Base-by-base conservation (phyloP, 441 rosid genomes). In the Hura crepitans region DNA sequence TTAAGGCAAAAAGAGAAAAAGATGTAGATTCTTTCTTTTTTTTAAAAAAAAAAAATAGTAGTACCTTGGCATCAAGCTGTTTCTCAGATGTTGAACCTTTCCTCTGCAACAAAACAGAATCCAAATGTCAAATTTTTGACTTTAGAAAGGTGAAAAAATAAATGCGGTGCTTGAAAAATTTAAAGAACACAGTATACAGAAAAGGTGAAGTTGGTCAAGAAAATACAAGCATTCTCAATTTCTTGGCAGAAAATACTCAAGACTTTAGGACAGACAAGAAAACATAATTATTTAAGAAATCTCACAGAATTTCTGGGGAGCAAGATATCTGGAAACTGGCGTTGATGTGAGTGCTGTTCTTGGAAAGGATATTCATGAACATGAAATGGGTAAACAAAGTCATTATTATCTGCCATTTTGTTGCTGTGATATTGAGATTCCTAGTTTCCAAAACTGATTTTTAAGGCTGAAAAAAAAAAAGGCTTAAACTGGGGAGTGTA, bases 41-140 rank as follows among this genome's bases (percentile, higher is more conserved):
- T 42, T 42, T 7, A 20, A 45, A 31, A 37, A 10, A 6, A 37
- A 37, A 37, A 37, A 42, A 9, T 42, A 6, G 10, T 42, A 23
- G 56, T 68, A 90, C 99, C 99, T 95, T 95, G 45, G 99, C 95
- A 81, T 95, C 99, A 73, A 85, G 93, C 30, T 76, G 96, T 75
- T 83, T 92, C 58, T 87, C 97, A 62, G 97, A 89, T 74, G 89
- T 81, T 71, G 90, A 84, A 69, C 87, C 96, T 74, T 86, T 92
- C 82, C 92, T 90, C 99, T 92, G 93, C 83, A 77, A 69, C 72
- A 9, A 6, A 2, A 83, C 82, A 70, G 74, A 77, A 74, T 60
- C 65, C 45, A 61, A 71, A 60, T 72, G 71, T 28, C 30, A 73
- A 51, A 46, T 17, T 23, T n/a, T 23, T 20, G 28, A 28, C 8